These are phyloP conservation scores for Cucurbita pepo DNA, from an alignment of 306 rosid species.

Conservation along the genomic window DNA sequence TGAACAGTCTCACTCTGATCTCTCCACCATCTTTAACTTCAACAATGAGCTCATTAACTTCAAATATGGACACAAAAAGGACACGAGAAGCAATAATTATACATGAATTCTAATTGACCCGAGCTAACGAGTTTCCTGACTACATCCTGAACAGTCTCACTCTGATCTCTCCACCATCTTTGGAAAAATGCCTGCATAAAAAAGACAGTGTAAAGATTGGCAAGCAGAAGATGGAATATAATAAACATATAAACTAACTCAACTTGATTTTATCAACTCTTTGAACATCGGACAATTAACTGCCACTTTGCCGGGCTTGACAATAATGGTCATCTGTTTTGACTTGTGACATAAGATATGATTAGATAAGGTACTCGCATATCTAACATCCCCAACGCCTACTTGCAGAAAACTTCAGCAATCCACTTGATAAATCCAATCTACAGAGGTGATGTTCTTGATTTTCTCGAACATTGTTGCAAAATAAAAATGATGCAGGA, in stretches of 20 bases:
- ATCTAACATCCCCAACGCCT: not conserved
- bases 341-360: not conserved
- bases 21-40: too few relatives aligned
- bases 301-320: not conserved
- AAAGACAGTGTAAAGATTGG: not conserved
- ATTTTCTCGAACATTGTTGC: not conserved
- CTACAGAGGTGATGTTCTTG: not conserved
- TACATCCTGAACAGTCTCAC: slow-evolving; percentile 27
- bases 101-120: slow-evolving; percentile 25
- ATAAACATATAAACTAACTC: not conserved
- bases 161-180: slow-evolving; percentile 91
- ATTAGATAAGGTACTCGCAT: not conserved
- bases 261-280: not conserved
- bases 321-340: not conserved
- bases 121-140: slow-evolving; percentile 60
- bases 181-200: slow-evolving; percentile 70
- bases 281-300: not conserved
- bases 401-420: not conserved
- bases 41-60: not conserved
- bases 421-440: not conserved
- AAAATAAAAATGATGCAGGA: not conserved
- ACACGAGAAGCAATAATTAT: too few relatives aligned
- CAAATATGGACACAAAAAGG: not conserved
- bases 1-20: too few relatives aligned
- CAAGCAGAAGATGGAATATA: not conserved